A percentile compares a stretch with the other conserved stretches of the same genome.
These are phyloP conservation scores for Vitis rupestris DNA, from an alignment of 164 flowering plant species.

Conservation along the genomic window DNA sequence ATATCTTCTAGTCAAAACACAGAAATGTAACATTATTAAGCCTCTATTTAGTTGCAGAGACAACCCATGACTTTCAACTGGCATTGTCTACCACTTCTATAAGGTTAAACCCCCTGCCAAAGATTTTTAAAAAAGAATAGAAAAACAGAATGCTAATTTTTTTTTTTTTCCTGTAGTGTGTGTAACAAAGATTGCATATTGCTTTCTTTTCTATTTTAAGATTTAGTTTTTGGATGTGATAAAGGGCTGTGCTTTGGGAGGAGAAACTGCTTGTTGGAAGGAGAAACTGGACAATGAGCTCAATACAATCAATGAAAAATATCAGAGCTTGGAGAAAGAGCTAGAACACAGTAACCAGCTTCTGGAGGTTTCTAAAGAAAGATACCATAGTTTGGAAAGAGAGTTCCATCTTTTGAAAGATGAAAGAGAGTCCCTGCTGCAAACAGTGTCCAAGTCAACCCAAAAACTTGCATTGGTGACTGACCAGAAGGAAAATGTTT, in stretches of 20 bases:
- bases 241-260: constrained; percentile 49
- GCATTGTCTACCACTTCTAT: too few species aligned
- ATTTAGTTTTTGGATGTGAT: constrained; percentile 30
- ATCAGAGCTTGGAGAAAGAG: constrained; percentile 44
- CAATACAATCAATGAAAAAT: constrained; percentile 45
- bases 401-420: constrained; percentile 55
- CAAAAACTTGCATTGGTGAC: constrained; percentile 35
- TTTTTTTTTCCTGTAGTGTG: not conserved
- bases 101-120: too few species aligned
- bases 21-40: too few species aligned
- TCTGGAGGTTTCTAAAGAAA: constrained; percentile 51
- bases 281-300: constrained; percentile 50
- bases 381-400: constrained; percentile 51
- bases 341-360: constrained; percentile 39
- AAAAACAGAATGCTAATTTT: not conserved
- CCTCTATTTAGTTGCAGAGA: too few species aligned
- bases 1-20: too few species aligned
- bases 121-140: too few species aligned
- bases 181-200: not conserved
- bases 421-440: constrained; percentile 52
- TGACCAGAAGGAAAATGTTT: constrained; percentile 50
- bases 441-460: constrained; percentile 41
- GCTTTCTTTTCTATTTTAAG: constrained; percentile 13
- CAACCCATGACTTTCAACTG: too few species aligned
- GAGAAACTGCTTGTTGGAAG: constrained; percentile 43